These are phyloP conservation scores for Botryococcus braunii DNA, from an alignment of 163 green algal species.

Conservation along the genomic window DNA sequence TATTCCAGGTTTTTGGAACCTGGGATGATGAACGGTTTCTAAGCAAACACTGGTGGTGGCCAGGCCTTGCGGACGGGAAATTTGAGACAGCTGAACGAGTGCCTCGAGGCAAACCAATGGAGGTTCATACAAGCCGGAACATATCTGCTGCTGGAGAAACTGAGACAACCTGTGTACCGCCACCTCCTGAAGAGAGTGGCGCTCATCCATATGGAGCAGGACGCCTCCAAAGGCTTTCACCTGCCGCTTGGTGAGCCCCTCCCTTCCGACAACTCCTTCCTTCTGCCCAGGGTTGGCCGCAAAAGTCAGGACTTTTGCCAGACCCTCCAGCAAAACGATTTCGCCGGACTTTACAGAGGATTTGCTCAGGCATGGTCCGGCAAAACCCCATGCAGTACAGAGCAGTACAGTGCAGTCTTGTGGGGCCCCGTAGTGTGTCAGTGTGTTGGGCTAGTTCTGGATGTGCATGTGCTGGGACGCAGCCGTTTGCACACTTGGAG, in stretches of 20 bases:
- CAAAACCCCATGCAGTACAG: not conserved
- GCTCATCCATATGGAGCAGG: constrained; percentile 40
- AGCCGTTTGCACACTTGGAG: not conserved
- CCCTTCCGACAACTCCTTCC: not conserved
- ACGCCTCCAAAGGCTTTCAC: constrained; percentile 64
- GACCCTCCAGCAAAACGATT: too few species aligned
- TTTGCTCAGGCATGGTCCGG: too few species aligned
- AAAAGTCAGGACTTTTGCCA: too few species aligned
- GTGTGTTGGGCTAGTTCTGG: not conserved
- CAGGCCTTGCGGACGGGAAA: constrained; percentile 52
- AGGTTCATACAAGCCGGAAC: constrained; percentile 64
- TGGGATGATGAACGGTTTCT: too few species aligned
- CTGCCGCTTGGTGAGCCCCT: constrained; percentile 40
- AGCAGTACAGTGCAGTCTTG: not conserved
- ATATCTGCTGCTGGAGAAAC: constrained; percentile 84
- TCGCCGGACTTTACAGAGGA: too few species aligned
- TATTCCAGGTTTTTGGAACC: too few species aligned
- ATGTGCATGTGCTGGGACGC: not conserved
- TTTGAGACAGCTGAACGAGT: constrained; percentile 50
- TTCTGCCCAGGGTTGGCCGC: not conserved
- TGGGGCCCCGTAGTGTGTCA: not conserved
- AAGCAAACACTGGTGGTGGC: constrained; percentile 5
- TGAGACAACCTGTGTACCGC: constrained; percentile 51
- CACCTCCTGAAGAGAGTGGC: constrained; percentile 57
- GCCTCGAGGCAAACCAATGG: constrained; percentile 47